Conservation (phyloP, 305 asterid species). For the Plantago rigida region DNA sequence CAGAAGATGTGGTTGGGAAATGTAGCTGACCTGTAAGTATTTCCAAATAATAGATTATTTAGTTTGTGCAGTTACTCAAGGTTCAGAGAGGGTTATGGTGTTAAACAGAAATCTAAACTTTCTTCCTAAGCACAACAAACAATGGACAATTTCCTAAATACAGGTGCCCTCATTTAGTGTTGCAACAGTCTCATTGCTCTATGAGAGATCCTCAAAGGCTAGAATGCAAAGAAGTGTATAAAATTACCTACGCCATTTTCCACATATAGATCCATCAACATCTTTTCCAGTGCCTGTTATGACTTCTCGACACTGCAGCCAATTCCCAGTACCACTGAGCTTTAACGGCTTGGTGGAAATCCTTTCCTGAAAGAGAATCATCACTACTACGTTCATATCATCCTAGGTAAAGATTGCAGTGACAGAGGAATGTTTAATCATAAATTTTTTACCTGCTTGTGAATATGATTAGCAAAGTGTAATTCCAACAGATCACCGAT, state of each 20-base stretch:
- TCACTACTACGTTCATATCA: slow-evolving; percentile 25
- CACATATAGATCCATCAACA: slow-evolving; percentile 62
- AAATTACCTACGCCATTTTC: slow-evolving; percentile 84
- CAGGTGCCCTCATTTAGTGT: not conserved
- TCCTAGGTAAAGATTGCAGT: slow-evolving; percentile 18
- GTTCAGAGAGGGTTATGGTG: too few relatives aligned
- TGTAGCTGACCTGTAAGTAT: too few relatives aligned
- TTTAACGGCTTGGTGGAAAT: slow-evolving; percentile 30
- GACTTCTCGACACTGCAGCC: slow-evolving; percentile 75
- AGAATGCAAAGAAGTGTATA: not conserved
- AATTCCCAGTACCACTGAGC: slow-evolving; percentile 60
- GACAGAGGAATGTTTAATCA: slow-evolving; percentile 16
- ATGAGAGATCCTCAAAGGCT: not conserved
- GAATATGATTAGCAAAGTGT: slow-evolving; percentile 23
- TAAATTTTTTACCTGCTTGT: slow-evolving; percentile 41
- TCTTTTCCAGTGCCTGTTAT: slow-evolving; percentile 45
- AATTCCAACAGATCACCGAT: slow-evolving; percentile 42
- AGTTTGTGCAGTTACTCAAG: too few relatives aligned
- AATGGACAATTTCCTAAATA: too few relatives aligned
- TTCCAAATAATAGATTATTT: too few relatives aligned
- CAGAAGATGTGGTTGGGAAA: too few relatives aligned
- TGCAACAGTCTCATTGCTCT: not conserved
- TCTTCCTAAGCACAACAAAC: too few relatives aligned
- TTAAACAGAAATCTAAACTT: too few relatives aligned
- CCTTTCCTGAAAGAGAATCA: slow-evolving; percentile 33